These are phyloP conservation scores for Leccinum incarnatum DNA, from an alignment of 768 basidiomycete species.

Conservation along the genomic window DNA sequence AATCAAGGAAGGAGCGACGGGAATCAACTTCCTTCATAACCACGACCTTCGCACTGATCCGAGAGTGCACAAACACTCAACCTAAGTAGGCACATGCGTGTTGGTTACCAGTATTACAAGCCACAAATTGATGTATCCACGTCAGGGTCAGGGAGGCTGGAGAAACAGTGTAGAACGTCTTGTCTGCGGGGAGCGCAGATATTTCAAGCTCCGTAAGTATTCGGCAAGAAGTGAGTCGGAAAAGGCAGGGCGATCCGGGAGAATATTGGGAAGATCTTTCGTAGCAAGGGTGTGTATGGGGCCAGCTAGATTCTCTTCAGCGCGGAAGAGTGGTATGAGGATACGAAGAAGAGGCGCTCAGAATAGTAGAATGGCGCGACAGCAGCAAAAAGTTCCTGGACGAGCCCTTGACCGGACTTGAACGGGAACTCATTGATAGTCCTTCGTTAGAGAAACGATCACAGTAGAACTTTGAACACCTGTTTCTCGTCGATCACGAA, in stretches of 20 bases:
- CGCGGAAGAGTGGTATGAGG: constrained; percentile 73
- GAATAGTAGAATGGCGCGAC: constrained; percentile 81
- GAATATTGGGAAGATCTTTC: constrained; percentile 53
- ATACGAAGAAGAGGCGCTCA: constrained; percentile 67
- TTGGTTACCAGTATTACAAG: constrained; percentile 56
- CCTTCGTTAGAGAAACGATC: constrained; percentile 79
- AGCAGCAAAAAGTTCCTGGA: constrained; percentile 40
- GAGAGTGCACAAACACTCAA: constrained; percentile 50
- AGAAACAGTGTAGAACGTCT: constrained; percentile 55
- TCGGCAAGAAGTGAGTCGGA: constrained; percentile 57
- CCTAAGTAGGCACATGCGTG: constrained; percentile 68
- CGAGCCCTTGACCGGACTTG: too few species aligned
- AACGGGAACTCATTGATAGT: constrained; percentile 36
- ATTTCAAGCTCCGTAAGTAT: constrained; percentile 57
- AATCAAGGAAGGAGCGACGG: constrained; percentile 55
- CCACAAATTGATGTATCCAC: constrained; percentile 66
- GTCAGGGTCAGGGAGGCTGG: constrained; percentile 50
- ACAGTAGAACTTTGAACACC: constrained; percentile 60
- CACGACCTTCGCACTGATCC: constrained; percentile 45
- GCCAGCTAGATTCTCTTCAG: constrained; percentile 56
- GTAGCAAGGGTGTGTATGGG: constrained; percentile 52
- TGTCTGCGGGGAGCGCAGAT: constrained; percentile 46
- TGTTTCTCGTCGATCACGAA: constrained; percentile 80
- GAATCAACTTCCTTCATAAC: constrained; percentile 47
- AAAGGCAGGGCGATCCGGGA: constrained; percentile 64